Percentiles rank a stretch among this genome's conserved stretches.
Evolutionary conservation across 179 eudicot genomes (phyloP).

Genomic region (Silene noctiflora): DNA sequence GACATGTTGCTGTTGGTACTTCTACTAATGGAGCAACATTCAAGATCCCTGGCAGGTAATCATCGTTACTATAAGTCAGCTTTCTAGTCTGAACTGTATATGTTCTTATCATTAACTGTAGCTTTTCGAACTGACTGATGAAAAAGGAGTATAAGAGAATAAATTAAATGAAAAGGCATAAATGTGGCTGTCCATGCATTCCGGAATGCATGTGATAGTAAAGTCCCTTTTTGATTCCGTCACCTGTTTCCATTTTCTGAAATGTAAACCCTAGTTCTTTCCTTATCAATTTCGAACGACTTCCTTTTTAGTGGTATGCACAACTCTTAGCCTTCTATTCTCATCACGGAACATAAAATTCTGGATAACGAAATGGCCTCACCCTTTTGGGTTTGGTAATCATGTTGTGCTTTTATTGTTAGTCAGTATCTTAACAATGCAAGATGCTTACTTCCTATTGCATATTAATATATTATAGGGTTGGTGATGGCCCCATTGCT

Average conservation of each 20-base stretch:
- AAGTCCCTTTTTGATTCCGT: too few relatives aligned
- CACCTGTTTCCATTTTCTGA: neutral
- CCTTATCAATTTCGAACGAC: too few relatives aligned
- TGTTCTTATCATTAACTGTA: neutral
- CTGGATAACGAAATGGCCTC: neutral
- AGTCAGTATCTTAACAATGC: neutral
- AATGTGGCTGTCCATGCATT: neutral
- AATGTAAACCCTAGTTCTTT: too few relatives aligned
- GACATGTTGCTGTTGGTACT: slow-evolving; percentile 87
- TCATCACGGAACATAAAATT: neutral
- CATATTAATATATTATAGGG: slow-evolving; percentile 59
- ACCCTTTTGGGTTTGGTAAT: neutral
- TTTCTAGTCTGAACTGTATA: neutral
- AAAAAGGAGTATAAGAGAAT: neutral
- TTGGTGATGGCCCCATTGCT: slow-evolving; percentile 95
- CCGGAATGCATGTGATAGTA: neutral
- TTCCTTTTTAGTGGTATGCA: too few relatives aligned
- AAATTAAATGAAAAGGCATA: neutral
- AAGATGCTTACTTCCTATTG: slow-evolving; percentile 25
- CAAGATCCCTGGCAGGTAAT: slow-evolving; percentile 93
- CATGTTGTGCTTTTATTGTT: neutral
- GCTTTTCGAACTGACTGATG: neutral
- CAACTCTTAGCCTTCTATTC: too few relatives aligned
- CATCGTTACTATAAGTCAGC: neutral
- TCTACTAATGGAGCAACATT: slow-evolving; percentile 97